phyloP scores from a whole-genome alignment of 176 grass and related monocot genomes.

The Triticum timopheevii region DNA sequence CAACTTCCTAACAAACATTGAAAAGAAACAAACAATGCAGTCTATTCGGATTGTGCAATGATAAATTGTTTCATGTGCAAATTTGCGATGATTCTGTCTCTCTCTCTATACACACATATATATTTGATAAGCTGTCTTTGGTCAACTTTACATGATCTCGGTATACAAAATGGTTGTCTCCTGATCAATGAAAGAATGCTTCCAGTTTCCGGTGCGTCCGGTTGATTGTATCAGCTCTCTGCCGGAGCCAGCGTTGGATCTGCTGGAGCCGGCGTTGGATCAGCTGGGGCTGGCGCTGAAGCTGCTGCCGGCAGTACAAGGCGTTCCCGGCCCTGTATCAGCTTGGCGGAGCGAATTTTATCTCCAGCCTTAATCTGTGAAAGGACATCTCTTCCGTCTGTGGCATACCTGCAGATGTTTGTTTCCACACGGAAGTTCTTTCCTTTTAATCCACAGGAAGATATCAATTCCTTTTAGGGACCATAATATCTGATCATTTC shows the following conservation, averaged over 20 bases:
- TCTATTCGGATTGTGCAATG: neutral
- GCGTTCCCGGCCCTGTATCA: conserved; percentile 75
- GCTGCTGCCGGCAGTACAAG: conserved; percentile 54
- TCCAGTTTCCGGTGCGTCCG: neutral
- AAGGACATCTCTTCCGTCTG: conserved; percentile 70
- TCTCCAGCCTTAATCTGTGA: conserved; percentile 92
- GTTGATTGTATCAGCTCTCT: conserved; percentile 57
- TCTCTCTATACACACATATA: conserved; percentile 2
- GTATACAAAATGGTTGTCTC: conserved; percentile 37
- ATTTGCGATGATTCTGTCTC: conserved; percentile 15
- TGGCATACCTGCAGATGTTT: conserved; percentile 66
- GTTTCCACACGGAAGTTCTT: neutral
- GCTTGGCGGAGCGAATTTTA: conserved; percentile 75
- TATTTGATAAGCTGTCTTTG: neutral
- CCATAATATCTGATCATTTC: neutral
- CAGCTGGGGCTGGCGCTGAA: conserved; percentile 30
- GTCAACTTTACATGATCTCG: conserved; percentile 31
- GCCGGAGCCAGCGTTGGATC: neutral
- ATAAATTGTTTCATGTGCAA: conserved; percentile 20
- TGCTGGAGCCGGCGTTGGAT: conserved; percentile 23
- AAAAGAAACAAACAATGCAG: neutral
- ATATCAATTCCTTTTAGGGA: neutral
- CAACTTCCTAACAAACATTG: conserved; percentile 10
- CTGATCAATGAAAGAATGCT: conserved; percentile 46
- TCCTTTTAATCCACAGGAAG: neutral